A percentile compares a stretch with the other conserved stretches of the same genome.
Evolutionary conservation across 176 grass and related monocot genomes (phyloP).

Genomic region (Cenchrus fungigraminus): DNA sequence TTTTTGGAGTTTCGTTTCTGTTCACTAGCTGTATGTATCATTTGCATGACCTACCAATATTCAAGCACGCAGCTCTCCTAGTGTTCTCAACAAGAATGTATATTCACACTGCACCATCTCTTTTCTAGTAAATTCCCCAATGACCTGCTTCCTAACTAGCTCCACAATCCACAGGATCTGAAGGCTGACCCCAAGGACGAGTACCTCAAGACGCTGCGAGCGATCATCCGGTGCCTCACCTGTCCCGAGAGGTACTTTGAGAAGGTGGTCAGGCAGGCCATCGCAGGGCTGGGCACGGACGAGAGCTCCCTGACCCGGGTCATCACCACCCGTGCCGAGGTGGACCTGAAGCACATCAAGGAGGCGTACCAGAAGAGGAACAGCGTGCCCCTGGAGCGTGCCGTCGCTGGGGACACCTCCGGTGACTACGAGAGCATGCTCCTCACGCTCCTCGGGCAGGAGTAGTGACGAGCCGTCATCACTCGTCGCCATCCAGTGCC

Average conservation of each 20-base stretch:
- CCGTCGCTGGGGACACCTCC: slow-evolving; percentile 67
- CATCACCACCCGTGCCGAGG: slow-evolving; percentile 84
- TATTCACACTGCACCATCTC: neutral
- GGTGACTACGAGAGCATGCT: slow-evolving; percentile 87
- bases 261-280: slow-evolving; percentile 72
- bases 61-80: neutral
- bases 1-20: neutral
- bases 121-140: neutral
- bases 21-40: neutral
- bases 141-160: neutral
- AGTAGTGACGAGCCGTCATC: slow-evolving; percentile 9
- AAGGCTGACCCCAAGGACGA: slow-evolving; percentile 92
- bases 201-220: slow-evolving; percentile 67
- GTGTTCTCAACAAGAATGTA: neutral
- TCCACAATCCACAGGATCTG: slow-evolving; percentile 58
- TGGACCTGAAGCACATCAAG: slow-evolving; percentile 80
- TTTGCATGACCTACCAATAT: neutral
- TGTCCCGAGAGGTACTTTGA: slow-evolving; percentile 80
- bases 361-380: slow-evolving; percentile 87
- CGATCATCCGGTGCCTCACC: slow-evolving; percentile 68
- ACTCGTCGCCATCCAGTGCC: neutral
- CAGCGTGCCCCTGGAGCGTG: slow-evolving; percentile 60
- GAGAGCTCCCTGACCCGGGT: slow-evolving; percentile 77
- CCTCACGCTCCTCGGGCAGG: slow-evolving; percentile 69
- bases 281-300: slow-evolving; percentile 70